Base-by-base conservation (phyloP, 306 rosid species). In the Malus sylvestris region DNA sequence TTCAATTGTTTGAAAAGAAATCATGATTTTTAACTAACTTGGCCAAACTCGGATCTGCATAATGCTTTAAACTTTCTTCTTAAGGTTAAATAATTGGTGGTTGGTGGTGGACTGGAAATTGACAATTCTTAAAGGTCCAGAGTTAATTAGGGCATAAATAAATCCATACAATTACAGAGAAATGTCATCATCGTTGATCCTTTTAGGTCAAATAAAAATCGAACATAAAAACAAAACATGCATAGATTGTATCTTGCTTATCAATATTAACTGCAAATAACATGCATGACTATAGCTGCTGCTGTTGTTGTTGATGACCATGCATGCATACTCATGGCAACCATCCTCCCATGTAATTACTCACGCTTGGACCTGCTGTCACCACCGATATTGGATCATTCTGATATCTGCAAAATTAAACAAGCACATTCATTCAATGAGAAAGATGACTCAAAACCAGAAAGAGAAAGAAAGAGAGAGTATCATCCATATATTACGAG, bases 301-400 rank as follows among this genome's bases (percentile, higher is more conserved):
- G 67, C 67, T 61, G 67, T 35, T 27, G 10, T 2, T 25, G 65
- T 9, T 23, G 15, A 22, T 60, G 35, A 35, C 45, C 30, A 18
- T 27, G 59, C 57, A 38, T 18, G 19, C 22, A n/a, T 25, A 1
- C 8, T 83, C 90, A 95, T 15, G 99, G 97, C 87, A 96, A 81
- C 99, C 98, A 92, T 60, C 91, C 93, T 66, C 88, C 86, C 88
- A 96, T 86, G 88, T 89, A 92, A 85, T 91, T 91, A 75, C 68
- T 90, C 97, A 92, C 79, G 89, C 97, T 92, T 80, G 98, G 96
- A 1, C 98, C 99, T 30, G 97, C 93, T 12, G 93, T 80, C 68
- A 89, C 97, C 71, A 85, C 90, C 70, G 91, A 67, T 64, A 88
- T 91, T 45, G 89, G 93, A 83, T 88, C 77, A 18, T 77, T 96